These are phyloP conservation scores for Cercis canadensis DNA, from an alignment of 306 rosid species.

Conservation along the genomic window DNA sequence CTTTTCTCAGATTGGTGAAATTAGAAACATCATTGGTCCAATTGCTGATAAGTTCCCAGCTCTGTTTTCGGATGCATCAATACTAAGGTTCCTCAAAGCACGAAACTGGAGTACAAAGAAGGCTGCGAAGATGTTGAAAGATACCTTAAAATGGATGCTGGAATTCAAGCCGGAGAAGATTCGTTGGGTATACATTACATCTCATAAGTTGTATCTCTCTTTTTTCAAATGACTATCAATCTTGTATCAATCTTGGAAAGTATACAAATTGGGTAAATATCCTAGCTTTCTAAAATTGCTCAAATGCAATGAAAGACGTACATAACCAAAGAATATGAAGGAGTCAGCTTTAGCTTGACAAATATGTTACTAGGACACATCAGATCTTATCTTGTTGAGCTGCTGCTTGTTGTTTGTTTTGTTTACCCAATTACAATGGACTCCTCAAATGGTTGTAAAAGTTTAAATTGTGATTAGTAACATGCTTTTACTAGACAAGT, in stretches of 20 bases:
- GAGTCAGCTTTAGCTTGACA: slow-evolving; percentile 12
- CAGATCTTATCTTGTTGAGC: neutral
- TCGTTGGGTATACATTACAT: slow-evolving; percentile 56
- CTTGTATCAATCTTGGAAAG: neutral
- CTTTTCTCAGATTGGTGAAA: slow-evolving; percentile 60
- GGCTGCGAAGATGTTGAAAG: slow-evolving; percentile 71
- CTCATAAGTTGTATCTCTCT: neutral
- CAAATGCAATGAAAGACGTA: slow-evolving; percentile 5
- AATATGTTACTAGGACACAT: slow-evolving; percentile 14
- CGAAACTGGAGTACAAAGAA: slow-evolving; percentile 67
- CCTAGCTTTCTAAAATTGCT: slow-evolving; percentile 17
- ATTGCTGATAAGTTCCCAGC: slow-evolving; percentile 59
- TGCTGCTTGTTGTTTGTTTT: slow-evolving; percentile 7
- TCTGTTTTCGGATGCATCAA: slow-evolving; percentile 59
- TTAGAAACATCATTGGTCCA: slow-evolving; percentile 68
- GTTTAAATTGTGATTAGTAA: slow-evolving; percentile 25
- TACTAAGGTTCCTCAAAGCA: slow-evolving; percentile 73
- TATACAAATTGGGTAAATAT: slow-evolving; percentile 3
- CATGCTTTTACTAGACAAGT: neutral
- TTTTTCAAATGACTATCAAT: neutral
- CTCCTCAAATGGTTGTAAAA: slow-evolving; percentile 10
- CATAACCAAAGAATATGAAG: neutral
- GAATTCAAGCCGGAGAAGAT: slow-evolving; percentile 79
- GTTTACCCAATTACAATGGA: neutral
- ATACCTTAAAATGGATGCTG: slow-evolving; percentile 71